Percentiles rank a stretch among this genome's conserved stretches.
Evolutionary conservation across 2,329 filamentous ascomycete species (phyloP).

Genomic region (Biscogniauxia marginata): DNA sequence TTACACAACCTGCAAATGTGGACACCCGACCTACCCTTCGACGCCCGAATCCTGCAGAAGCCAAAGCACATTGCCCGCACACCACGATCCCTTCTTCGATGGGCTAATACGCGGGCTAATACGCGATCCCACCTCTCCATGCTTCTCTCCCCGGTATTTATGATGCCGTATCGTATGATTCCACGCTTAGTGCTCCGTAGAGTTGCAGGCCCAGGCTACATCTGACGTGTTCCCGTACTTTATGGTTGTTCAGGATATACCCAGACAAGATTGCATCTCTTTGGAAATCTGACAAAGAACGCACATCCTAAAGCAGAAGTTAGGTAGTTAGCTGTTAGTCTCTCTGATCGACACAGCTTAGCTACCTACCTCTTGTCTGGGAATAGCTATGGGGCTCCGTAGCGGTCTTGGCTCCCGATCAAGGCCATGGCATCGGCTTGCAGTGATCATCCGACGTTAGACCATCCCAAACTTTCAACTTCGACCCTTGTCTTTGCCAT

Average conservation of each 20-base stretch:
- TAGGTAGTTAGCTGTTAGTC: too few relatives aligned
- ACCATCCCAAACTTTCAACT: slow-evolving; percentile 10
- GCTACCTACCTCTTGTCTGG: not conserved
- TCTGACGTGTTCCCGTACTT: not conserved
- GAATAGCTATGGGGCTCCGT: not conserved
- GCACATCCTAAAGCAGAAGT: not conserved
- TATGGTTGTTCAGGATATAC: too few relatives aligned
- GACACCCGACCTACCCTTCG: too few relatives aligned
- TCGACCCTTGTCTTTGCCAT: slow-evolving; percentile 1
- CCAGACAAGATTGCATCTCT: not conserved
- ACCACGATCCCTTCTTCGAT: not conserved
- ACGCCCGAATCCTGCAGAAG: not conserved
- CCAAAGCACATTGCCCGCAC: not conserved
- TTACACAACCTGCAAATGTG: not conserved
- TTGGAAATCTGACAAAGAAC: not conserved
- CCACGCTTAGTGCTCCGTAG: not conserved
- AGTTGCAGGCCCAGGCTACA: not conserved
- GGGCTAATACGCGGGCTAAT: too few relatives aligned
- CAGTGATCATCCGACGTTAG: slow-evolving; percentile 19
- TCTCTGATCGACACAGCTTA: not conserved
- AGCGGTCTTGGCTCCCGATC: slow-evolving; percentile 18
- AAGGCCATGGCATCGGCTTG: slow-evolving; percentile 9
- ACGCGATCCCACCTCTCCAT: too few relatives aligned
- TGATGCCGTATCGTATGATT: not conserved
- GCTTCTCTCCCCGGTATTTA: not conserved